Conservation (phyloP, 768 basidiomycete genomes). For the Lentinula aciculospora region DNA sequence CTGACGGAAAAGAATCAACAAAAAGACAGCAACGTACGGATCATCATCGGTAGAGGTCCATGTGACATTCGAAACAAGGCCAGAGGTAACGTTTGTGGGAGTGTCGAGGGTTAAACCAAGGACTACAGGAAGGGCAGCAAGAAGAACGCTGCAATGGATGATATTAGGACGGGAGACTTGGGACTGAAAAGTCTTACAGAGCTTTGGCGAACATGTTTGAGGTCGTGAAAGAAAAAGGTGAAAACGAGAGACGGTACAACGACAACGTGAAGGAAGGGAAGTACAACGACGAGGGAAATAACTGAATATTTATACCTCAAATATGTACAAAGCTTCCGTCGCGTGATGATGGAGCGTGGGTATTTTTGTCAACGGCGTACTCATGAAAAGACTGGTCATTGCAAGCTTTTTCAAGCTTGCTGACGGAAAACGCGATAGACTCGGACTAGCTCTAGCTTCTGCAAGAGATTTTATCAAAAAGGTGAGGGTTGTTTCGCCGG, state of each 20-base stretch:
- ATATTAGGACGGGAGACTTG: no score
- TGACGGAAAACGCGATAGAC: no score
- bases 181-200: neutral
- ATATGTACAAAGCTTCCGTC: no score
- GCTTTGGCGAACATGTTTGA: slow-evolving; percentile 4
- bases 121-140: neutral
- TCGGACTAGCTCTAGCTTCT: no score
- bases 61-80: neutral
- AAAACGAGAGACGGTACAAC: neutral
- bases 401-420: no score
- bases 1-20: neutral
- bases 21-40: neutral
- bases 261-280: neutral
- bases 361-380: no score
- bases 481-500: no score
- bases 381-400: no score
- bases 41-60: neutral
- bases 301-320: no score
- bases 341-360: no score
- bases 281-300: no score
- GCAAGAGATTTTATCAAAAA: no score
- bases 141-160: neutral
- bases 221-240: neutral
- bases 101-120: neutral
- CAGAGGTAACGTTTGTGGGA: slow-evolving; percentile 6